These are phyloP conservation scores for Gossypium lobatum DNA, from an alignment of 441 rosid genomes.

Conservation along the genomic window DNA sequence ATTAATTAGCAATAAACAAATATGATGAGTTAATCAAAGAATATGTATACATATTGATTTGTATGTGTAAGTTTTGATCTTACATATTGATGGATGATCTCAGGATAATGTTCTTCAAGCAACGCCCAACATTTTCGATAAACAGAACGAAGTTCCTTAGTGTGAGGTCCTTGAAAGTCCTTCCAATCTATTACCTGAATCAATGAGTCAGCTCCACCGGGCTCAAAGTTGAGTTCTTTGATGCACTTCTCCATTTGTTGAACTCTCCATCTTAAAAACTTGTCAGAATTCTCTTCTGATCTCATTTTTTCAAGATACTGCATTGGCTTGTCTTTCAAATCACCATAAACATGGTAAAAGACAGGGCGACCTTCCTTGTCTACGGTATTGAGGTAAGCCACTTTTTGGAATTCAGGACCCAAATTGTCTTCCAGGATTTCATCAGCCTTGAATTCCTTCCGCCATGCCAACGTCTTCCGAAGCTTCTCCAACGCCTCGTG, in stretches of 20 bases:
- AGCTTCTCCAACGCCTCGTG: constrained; percentile 49
- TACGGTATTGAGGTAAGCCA: constrained; percentile 18
- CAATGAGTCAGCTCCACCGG: constrained; percentile 40
- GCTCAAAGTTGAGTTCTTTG: constrained; percentile 31
- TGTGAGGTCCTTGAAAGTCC: constrained; percentile 27
- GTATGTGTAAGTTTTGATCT: constrained; percentile 11
- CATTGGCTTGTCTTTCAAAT: constrained; percentile 28
- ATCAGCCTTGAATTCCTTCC: constrained; percentile 29
- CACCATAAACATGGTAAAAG: constrained; percentile 27
- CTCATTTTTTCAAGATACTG: constrained; percentile 20
- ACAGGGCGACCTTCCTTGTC: constrained; percentile 50
- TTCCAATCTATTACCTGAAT: constrained; percentile 50
- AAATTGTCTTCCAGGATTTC: constrained; percentile 25
- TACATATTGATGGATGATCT: constrained; percentile 37
- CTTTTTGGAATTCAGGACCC: constrained; percentile 25
- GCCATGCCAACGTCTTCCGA: constrained; percentile 41
- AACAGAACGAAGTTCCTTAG: constrained; percentile 30
- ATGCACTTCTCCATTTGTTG: constrained; percentile 39
- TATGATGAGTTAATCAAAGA: background rate
- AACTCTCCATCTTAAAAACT: constrained; percentile 30
- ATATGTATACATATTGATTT: background rate
- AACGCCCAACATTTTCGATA: constrained; percentile 24
- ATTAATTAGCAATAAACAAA: background rate
- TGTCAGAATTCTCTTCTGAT: constrained; percentile 25
- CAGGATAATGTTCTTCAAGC: constrained; percentile 43